Evolutionary conservation across 768 basidiomycete species (phyloP).

Genomic region (Naematelia aurantialba): DNA sequence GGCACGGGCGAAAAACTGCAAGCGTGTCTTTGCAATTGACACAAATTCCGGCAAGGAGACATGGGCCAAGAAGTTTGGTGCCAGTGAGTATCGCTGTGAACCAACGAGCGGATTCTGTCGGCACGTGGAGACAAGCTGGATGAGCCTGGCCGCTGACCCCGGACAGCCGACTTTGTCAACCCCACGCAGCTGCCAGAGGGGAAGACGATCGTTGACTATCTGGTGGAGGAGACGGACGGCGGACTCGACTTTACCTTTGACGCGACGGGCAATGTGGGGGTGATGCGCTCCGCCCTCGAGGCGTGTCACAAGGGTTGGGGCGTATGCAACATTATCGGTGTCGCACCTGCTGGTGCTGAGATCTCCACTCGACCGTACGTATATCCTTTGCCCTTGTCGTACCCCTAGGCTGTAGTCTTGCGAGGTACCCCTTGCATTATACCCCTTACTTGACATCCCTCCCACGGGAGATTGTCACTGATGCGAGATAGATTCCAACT

Average conservation of each 20-base stretch:
- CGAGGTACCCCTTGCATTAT: no score
- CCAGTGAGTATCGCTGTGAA: constrained; percentile 53
- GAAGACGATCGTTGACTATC: constrained; percentile 78
- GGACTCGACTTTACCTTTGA: constrained; percentile 97
- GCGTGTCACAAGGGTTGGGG: constrained; percentile 99
- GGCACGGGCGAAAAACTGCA: constrained; percentile 69
- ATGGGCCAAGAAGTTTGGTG: constrained; percentile 90
- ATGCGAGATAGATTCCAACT: constrained; percentile 27
- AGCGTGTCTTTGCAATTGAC: constrained; percentile 88
- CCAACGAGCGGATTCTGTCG: no score
- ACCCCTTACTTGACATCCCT: no score
- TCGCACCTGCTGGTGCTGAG: constrained; percentile 94
- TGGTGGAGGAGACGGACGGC: constrained; percentile 90
- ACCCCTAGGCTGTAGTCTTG: no score
- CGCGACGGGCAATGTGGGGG: constrained; percentile 78
- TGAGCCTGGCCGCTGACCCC: neutral
- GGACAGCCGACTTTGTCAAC: constrained; percentile 78
- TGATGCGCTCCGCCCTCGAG: constrained; percentile 93
- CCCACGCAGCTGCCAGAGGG: constrained; percentile 70
- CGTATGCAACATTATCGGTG: constrained; percentile 89
- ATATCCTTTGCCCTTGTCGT: neutral
- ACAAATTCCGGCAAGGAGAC: constrained; percentile 77
- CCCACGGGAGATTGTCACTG: no score
- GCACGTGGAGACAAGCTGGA: neutral
- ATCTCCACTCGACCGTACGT: constrained; percentile 81